Base-by-base conservation (phyloP, 2,329 filamentous ascomycete species). In the Kalaharituber pfeilii region DNA sequence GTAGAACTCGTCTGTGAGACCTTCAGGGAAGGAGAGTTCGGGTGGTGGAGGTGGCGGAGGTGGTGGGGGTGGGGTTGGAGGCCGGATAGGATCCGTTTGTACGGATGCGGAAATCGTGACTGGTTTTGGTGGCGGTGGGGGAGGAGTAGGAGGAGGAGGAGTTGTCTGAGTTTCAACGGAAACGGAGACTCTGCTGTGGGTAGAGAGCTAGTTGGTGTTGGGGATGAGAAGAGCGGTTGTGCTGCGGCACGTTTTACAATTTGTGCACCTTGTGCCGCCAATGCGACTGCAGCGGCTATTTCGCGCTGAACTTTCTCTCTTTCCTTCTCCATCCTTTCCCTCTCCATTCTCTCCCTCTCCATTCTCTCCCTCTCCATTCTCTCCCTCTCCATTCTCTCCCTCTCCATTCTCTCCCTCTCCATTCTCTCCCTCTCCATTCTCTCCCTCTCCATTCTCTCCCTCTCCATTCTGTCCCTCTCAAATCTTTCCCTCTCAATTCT, bases 1-100 rank as follows among this genome's bases (percentile, higher is more conserved):
- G 27, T 64, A 64, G 51, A 62, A 64, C 9, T 54, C 45, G 8
- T 63, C 61, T n/a, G n/a, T n/a, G 3, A 64, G 53, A 26, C 56
- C 53, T 13, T 56, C 53, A 3, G 42, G 42, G 42, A 47, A 11
- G 24, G n/a, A 20, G 42, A 47, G 13, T 47, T 47, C 42, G 4
- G 42, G 6, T 47, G 42, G 5, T 2, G 42, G 42, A 5, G 42
- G 42, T 13, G 42, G 42, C 25, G 42, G 42, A n/a, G 29, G 29
- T 9, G 39, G 39, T 9, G 39, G 39, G 9, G 39, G 39, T 9
- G 39, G 39, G 9, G 39, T 45, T 9, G 39, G 39, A 45, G 20
- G 39, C 11, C n/a, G 42, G 3, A 47, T 7, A 6, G 42, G 42
- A 11, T 47, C 42, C n/a, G 42, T 47, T 47, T 47, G 42, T 5